Conservation (phyloP, 2,329 filamentous ascomycete genomes). For the Penicillium vulpinum region DNA sequence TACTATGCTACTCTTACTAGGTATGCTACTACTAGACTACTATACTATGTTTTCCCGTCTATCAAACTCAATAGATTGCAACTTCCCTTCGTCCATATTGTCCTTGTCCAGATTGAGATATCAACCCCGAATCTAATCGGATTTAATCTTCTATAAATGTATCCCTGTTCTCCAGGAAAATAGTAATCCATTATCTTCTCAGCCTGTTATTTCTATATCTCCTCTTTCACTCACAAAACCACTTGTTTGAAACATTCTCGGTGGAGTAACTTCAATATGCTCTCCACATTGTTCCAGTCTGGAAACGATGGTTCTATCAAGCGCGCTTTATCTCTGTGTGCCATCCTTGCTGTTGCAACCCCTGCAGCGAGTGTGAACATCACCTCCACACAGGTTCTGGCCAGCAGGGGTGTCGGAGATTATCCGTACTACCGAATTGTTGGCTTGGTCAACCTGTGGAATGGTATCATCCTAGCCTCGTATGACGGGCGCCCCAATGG, state of each 20-base stretch:
- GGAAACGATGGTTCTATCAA: background rate
- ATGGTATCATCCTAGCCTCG: background rate
- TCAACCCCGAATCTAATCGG: too few relatives aligned
- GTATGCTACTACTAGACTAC: too few relatives aligned
- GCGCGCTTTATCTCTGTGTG: background rate
- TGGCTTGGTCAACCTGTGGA: background rate
- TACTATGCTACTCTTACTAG: background rate
- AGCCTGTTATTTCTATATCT: background rate
- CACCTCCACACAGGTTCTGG: background rate
- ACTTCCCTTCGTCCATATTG: background rate
- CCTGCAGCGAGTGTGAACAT: background rate
- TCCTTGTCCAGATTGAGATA: background rate
- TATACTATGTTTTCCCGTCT: too few relatives aligned
- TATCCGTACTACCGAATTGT: background rate
- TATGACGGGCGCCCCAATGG: background rate
- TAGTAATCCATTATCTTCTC: background rate
- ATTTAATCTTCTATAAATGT: background rate
- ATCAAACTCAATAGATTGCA: background rate
- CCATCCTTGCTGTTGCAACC: background rate
- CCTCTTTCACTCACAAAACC: background rate
- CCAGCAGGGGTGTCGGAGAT: too few relatives aligned
- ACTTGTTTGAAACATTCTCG: background rate
- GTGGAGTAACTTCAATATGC: background rate
- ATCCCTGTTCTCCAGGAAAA: background rate
- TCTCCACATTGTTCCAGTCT: background rate